Evolutionary conservation across 257 asterid genomes (phyloP).

Genomic region (Asclepias syriaca): DNA sequence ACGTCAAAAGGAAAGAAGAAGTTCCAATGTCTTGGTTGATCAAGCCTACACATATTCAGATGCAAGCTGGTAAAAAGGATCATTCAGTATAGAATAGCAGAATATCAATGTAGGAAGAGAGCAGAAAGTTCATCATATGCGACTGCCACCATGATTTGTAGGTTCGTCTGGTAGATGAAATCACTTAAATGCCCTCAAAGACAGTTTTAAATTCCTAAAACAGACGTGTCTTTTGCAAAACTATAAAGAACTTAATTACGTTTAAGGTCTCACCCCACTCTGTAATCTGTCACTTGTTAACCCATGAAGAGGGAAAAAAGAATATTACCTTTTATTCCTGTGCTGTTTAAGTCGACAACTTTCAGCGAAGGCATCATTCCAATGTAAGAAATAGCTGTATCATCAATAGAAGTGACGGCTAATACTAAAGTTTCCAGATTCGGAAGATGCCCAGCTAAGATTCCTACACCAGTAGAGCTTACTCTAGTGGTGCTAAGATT

Average conservation of each 20-base stretch:
- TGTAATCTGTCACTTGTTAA: not conserved
- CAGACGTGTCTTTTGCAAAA: not conserved
- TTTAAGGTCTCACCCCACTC: not conserved
- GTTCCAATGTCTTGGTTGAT: constrained; percentile 25
- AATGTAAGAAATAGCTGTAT: constrained; percentile 51
- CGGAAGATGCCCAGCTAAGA: constrained; percentile 68
- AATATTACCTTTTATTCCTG: constrained; percentile 60
- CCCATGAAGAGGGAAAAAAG: constrained; percentile 3
- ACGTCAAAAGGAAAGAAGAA: constrained; percentile 36
- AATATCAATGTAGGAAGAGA: not conserved
- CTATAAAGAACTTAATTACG: not conserved
- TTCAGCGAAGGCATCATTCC: constrained; percentile 69
- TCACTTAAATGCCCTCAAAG: not conserved
- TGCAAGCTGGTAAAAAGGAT: not conserved
- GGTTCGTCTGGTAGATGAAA: not conserved
- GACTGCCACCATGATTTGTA: not conserved
- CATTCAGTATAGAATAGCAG: not conserved
- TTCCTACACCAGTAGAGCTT: constrained; percentile 59
- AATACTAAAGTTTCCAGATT: constrained; percentile 63
- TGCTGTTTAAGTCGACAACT: constrained; percentile 51
- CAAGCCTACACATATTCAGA: constrained; percentile 34
- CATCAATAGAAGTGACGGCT: constrained; percentile 54
- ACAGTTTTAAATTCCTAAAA: not conserved
- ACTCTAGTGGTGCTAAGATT: constrained; percentile 66
- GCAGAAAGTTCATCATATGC: constrained; percentile 1